Conservation (phyloP, 2,329 filamentous ascomycete genomes). For the Penicillium hesseltinei region DNA sequence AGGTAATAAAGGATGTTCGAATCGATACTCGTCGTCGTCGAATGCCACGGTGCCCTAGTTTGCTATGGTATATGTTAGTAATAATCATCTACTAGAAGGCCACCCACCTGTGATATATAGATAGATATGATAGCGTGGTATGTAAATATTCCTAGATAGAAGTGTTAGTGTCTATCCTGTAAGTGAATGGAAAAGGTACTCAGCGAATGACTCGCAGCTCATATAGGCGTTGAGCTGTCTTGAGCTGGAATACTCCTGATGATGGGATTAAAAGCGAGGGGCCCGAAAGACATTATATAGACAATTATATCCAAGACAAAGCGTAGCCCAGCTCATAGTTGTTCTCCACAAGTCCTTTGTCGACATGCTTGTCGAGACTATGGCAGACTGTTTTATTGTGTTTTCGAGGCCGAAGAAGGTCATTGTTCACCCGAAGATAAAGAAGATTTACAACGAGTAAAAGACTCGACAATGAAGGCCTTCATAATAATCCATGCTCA, state of each 20-base stretch:
- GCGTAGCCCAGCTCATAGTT: not conserved
- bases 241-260: not conserved
- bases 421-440: not conserved
- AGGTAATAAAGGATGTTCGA: not conserved
- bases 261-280: not conserved
- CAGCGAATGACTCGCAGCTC: not conserved
- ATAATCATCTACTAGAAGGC: not conserved
- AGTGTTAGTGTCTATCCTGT: not conserved
- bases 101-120: not conserved
- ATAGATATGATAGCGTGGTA: not conserved
- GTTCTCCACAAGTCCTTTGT: not conserved
- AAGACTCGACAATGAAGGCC: not conserved
- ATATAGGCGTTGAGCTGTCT: too few relatives aligned
- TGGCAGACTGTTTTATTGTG: not conserved
- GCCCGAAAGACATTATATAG: slow-evolving; percentile 1
- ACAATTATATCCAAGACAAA: not conserved
- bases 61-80: not conserved
- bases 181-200: not conserved
- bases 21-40: not conserved
- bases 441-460: not conserved
- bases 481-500: not conserved
- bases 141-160: not conserved
- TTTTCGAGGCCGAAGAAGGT: not conserved
- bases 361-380: not conserved
- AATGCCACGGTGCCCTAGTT: not conserved